Percentiles rank a stretch among this genome's conserved stretches.
Evolutionary conservation across 306 rosid genomes (phyloP).

Genomic region (Pueraria montana): DNA sequence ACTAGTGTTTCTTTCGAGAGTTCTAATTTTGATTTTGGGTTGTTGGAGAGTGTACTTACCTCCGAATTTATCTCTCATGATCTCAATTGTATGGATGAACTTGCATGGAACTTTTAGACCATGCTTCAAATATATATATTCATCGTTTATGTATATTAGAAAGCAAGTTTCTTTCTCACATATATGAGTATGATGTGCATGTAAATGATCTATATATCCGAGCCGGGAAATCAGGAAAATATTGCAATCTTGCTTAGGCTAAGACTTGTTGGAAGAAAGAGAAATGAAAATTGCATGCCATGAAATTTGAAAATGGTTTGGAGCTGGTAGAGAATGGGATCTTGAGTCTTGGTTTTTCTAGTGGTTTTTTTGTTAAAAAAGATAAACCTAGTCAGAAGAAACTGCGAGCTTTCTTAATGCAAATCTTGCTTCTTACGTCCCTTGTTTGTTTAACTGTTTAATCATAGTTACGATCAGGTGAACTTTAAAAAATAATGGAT

Average conservation of each 20-base stretch:
- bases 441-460: neutral
- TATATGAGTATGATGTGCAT: neutral
- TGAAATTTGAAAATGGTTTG: constrained; percentile 4
- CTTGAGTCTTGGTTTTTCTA: neutral
- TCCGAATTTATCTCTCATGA: constrained; percentile 65
- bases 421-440: neutral
- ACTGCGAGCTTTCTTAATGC: neutral
- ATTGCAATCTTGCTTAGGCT: neutral
- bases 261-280: neutral
- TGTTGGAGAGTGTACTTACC: constrained; percentile 64
- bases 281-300: neutral
- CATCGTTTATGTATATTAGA: constrained; percentile 8
- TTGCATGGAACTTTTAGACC: constrained; percentile 74
- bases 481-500: neutral
- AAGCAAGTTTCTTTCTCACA: neutral
- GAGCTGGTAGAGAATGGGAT: neutral
- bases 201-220: neutral
- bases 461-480: neutral
- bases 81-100: constrained; percentile 57
- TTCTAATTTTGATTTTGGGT: constrained; percentile 68
- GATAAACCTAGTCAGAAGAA: neutral
- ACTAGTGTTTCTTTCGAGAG: constrained; percentile 48
- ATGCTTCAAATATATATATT: constrained; percentile 15
- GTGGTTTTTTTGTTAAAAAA: constrained; percentile 4
- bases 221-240: neutral